phyloP scores from a whole-genome alignment of 768 basidiomycete species.

The Naganishia vishniacii region DNA sequence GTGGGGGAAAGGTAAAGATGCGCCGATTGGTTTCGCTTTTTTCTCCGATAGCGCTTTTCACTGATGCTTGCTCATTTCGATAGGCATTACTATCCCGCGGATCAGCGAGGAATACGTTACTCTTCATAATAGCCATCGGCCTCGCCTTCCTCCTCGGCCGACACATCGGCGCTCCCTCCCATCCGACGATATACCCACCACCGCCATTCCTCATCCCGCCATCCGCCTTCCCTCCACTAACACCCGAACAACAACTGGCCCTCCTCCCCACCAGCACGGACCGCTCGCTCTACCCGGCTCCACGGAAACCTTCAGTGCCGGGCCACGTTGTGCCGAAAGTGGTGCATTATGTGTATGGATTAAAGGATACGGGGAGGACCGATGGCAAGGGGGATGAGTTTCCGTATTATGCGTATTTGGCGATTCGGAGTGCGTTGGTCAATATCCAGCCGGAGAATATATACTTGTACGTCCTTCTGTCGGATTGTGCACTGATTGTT shows the following conservation, averaged over 20 bases:
- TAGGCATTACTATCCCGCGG: neutral
- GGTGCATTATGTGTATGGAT: conserved; percentile 48
- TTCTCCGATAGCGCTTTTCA: too few relatives aligned
- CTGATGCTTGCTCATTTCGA: neutral
- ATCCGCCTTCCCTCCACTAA: conserved; percentile 32
- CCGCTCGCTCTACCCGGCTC: conserved; percentile 34
- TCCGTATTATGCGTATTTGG: conserved; percentile 50
- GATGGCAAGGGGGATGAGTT: conserved; percentile 39
- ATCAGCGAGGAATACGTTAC: neutral
- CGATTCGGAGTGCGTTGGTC: conserved; percentile 46
- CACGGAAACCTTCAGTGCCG: conserved; percentile 26
- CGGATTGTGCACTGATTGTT: too few relatives aligned
- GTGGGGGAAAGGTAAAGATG: neutral
- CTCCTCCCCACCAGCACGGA: conserved; percentile 21
- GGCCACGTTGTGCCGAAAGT: conserved; percentile 44
- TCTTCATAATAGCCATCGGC: neutral
- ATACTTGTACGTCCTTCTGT: conserved; percentile 43
- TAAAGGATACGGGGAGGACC: conserved; percentile 33
- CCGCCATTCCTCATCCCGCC: conserved; percentile 34
- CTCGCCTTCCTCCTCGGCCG: conserved; percentile 19
- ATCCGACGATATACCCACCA: conserved; percentile 12
- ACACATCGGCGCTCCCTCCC: conserved; percentile 1
- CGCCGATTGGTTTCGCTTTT: too few relatives aligned
- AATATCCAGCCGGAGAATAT: conserved; percentile 45
- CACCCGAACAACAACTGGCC: conserved; percentile 5